Evolutionary conservation across 805 yeast species (phyloP).

Genomic region (Candida saitoana): DNA sequence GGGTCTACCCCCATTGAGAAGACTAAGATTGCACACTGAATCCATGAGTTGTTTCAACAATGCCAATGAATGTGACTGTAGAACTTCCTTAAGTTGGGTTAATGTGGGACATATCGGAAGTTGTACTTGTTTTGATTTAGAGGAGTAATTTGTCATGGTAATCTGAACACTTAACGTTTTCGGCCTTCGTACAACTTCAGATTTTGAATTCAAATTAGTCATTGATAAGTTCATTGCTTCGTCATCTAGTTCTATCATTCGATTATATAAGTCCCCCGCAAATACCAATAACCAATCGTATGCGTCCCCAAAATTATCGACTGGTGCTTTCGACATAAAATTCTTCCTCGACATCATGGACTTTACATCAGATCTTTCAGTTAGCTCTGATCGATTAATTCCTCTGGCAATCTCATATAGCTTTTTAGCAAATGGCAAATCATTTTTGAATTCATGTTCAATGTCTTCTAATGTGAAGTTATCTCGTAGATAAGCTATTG

Average conservation of each 20-base stretch:
- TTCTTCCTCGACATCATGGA: slow-evolving; percentile 90
- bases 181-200: slow-evolving; percentile 44
- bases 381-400: slow-evolving; percentile 47
- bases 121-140: slow-evolving; percentile 41
- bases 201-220: slow-evolving; percentile 17
- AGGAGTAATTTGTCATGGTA: slow-evolving; percentile 16
- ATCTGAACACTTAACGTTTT: slow-evolving; percentile 46
- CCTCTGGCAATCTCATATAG: slow-evolving; percentile 68
- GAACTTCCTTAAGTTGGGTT: slow-evolving; percentile 28
- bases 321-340: slow-evolving; percentile 52
- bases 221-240: slow-evolving; percentile 41
- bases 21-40: slow-evolving; percentile 15
- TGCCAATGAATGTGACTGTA: slow-evolving; percentile 29
- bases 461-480: slow-evolving; percentile 32
- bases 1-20: slow-evolving; percentile 18
- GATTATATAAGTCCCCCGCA: slow-evolving; percentile 68
- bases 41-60: slow-evolving; percentile 40
- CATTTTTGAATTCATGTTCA: slow-evolving; percentile 26
- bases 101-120: slow-evolving; percentile 34
- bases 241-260: slow-evolving; percentile 72
- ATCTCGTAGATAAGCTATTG: slow-evolving; percentile 45
- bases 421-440: slow-evolving; percentile 48
- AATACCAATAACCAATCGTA: slow-evolving; percentile 78
- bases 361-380: slow-evolving; percentile 58
- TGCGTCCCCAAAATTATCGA: slow-evolving; percentile 53